Evolutionary conservation across 78 protist genomes (phyloP), one percentile per base, ranked within the genome.

Genomic region (Dictyostelium purpureum): DNA sequence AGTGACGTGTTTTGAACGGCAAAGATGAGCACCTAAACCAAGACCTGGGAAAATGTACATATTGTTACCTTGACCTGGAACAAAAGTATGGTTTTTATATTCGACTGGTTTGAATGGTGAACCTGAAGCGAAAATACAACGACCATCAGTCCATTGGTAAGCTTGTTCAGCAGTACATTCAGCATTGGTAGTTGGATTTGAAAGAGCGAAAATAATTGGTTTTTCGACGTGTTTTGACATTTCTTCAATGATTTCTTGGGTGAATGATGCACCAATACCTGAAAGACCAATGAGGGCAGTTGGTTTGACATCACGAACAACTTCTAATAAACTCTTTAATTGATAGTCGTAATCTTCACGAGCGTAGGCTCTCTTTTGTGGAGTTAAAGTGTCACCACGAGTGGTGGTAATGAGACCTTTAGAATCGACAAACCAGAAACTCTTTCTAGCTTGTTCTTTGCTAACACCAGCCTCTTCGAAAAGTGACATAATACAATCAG

Each of bases 31-130:
- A 14, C 98, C 99, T 21, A 97, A 79, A 35, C 98, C 99, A 21
- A 98, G 51, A 51, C 98, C 99, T 16, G 99, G 99, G 97, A 98
- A 97, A 88, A 97, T 91, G 96, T 93, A 97, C 96, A 82, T 74
- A 79, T 77, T 89, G 95, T 89, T 88, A 21, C 91, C 97, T 87
- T 98, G 99, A 70, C 94, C 94, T 54, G 97, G 97, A 11, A 37
- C 28, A 45, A 43, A 61, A 2, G 91, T 80, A 19, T 31, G 12
- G 16, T 95, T 97, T 33, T 79, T 16, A 71, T 51, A n/a, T 51
- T 61, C 57, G 45, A 94, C 96, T 28, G 96, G 95, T 37, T 9
- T 90, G 45, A 97, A 98, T 61, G 99, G 99, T 21, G 97, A 94
- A 57, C 99, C 99, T 2, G 96, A 67, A 52, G 98, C 99, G 59